A percentile compares a stretch with the other conserved stretches of the same genome.
These are phyloP conservation scores for Begonia peltatifolia DNA, from an alignment of 306 rosid species.

Conservation along the genomic window DNA sequence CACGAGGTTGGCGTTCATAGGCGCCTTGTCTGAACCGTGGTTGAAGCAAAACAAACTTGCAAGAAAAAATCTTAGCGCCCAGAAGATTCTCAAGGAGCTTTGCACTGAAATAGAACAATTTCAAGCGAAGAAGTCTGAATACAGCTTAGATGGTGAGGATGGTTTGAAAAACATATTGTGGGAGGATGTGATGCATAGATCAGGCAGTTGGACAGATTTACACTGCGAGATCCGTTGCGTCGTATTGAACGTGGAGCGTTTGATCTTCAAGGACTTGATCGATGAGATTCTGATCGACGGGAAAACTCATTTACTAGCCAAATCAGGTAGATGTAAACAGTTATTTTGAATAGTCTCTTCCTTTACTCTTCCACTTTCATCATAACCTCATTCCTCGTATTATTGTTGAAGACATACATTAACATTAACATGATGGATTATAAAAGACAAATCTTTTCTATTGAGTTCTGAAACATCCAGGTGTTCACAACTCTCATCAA, in stretches of 20 bases:
- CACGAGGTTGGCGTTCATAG: slow-evolving; percentile 22
- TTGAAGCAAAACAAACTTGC: slow-evolving; percentile 38
- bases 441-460: no score
- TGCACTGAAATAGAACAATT: slow-evolving; percentile 54
- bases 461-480: no score
- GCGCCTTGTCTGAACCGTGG: slow-evolving; percentile 42
- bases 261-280: slow-evolving; percentile 69
- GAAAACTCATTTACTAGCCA: not conserved
- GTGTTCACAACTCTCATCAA: no score
- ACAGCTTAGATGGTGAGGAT: slow-evolving; percentile 34
- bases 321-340: not conserved
- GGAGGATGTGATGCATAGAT: slow-evolving; percentile 46
- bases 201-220: slow-evolving; percentile 58
- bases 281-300: slow-evolving; percentile 35
- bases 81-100: slow-evolving; percentile 72
- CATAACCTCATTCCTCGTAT: no score
- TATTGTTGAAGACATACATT: no score
- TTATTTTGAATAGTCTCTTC: no score
- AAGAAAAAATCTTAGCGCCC: slow-evolving; percentile 50
- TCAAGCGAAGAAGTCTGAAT: slow-evolving; percentile 26
- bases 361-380: no score
- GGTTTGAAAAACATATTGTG: slow-evolving; percentile 29
- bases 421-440: no score
- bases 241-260: slow-evolving; percentile 62
- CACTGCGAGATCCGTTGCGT: slow-evolving; percentile 35